These are phyloP conservation scores for Alternaria burnsii DNA, from an alignment of 2,329 filamentous ascomycete genomes.

Conservation along the genomic window DNA sequence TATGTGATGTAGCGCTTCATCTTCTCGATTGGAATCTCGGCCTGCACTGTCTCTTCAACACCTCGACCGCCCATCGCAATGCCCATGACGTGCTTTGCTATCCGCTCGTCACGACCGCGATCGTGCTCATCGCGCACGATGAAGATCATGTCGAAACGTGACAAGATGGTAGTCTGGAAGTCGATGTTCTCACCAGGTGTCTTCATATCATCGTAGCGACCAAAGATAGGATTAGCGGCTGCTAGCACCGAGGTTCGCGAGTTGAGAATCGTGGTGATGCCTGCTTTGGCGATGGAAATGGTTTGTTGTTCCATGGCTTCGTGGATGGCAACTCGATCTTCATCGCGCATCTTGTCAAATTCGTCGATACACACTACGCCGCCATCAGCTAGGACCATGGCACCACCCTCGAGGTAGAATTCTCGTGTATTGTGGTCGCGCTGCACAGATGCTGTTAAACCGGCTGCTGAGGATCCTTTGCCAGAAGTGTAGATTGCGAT, in stretches of 20 bases:
- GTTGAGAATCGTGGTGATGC: slow-evolving; percentile 97
- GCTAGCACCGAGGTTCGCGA: slow-evolving; percentile 93
- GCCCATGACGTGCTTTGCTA: slow-evolving; percentile 96
- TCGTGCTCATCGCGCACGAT: slow-evolving; percentile 97
- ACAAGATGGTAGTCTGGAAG: slow-evolving; percentile 97
- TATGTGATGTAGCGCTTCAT: slow-evolving; percentile 98
- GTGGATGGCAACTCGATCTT: slow-evolving; percentile 97
- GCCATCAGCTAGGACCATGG: slow-evolving; percentile 96
- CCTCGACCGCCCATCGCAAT: slow-evolving; percentile 94
- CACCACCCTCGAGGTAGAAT: slow-evolving; percentile 97
- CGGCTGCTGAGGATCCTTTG: slow-evolving; percentile 95
- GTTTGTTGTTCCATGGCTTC: slow-evolving; percentile 99
- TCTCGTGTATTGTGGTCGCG: slow-evolving; percentile 90
- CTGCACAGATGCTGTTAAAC: slow-evolving; percentile 96
- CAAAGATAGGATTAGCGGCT: slow-evolving; percentile 96
- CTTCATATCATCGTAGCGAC: slow-evolving; percentile 97
- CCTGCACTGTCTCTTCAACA: slow-evolving; percentile 80
- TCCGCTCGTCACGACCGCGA: slow-evolving; percentile 85
- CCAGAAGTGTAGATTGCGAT: slow-evolving; percentile 99
- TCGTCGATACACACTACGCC: slow-evolving; percentile 99
- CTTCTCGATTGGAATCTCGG: slow-evolving; percentile 92
- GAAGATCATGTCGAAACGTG: slow-evolving; percentile 99
- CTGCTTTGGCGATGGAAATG: slow-evolving; percentile 97
- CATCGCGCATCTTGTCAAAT: slow-evolving; percentile 99
- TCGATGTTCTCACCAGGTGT: slow-evolving; percentile 98